Conservation (phyloP, 768 basidiomycete species). For the Nidularia sp. region DNA sequence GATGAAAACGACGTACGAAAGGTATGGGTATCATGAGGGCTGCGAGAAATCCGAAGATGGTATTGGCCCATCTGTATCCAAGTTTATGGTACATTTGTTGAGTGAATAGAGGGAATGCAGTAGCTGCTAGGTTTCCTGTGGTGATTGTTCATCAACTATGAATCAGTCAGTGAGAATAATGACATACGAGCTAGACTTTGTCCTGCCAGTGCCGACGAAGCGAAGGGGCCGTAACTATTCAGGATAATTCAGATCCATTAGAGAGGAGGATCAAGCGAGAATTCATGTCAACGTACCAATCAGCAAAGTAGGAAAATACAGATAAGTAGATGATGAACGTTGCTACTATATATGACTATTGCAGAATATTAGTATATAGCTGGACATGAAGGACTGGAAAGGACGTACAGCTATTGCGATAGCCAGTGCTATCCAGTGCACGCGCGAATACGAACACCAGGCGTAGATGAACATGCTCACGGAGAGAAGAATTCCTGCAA, state of each 20-base stretch:
- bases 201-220: slow-evolving; percentile 66
- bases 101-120: slow-evolving; percentile 61
- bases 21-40: slow-evolving; percentile 56
- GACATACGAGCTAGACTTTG: slow-evolving; percentile 56
- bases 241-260: background rate
- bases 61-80: slow-evolving; percentile 58
- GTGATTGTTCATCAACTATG: background rate
- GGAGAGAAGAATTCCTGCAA: slow-evolving; percentile 51
- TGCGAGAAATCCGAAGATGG: slow-evolving; percentile 50
- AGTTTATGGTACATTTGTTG: slow-evolving; percentile 52
- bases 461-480: slow-evolving; percentile 67
- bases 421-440: slow-evolving; percentile 60
- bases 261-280: slow-evolving; percentile 3
- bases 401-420: slow-evolving; percentile 44
- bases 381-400: slow-evolving; percentile 4
- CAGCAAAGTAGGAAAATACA: slow-evolving; percentile 59
- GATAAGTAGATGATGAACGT: slow-evolving; percentile 55
- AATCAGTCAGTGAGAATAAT: background rate
- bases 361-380: background rate
- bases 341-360: slow-evolving; percentile 43
- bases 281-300: slow-evolving; percentile 39
- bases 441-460: slow-evolving; percentile 51
- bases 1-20: slow-evolving; percentile 32
- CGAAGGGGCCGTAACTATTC: slow-evolving; percentile 51
- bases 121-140: slow-evolving; percentile 45